Evolutionary conservation across 495 filamentous ascomycete genomes (phyloP).

Genomic region (Annulohypoxylon bovei): DNA sequence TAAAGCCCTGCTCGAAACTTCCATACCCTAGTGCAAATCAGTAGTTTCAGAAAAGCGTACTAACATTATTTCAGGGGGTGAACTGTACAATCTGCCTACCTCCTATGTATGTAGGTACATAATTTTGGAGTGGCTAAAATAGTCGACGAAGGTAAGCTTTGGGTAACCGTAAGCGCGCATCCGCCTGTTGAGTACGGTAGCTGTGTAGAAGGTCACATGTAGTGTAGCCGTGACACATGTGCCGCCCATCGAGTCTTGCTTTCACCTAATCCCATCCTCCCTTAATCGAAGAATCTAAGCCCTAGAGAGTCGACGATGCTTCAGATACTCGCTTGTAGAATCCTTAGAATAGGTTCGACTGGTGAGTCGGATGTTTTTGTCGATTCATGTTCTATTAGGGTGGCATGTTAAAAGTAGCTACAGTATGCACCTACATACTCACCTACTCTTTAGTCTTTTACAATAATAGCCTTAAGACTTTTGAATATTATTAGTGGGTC

Average conservation of each 20-base stretch:
- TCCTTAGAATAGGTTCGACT: constrained; percentile 12
- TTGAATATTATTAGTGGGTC: constrained; percentile 28
- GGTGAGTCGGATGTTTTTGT: constrained; percentile 27
- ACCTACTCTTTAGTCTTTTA: not conserved
- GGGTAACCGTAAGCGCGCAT: constrained; percentile 38
- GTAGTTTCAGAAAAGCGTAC: too few species aligned
- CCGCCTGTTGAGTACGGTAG: constrained; percentile 37
- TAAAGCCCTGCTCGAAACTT: too few species aligned
- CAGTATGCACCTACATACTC: not conserved
- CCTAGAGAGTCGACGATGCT: constrained; percentile 9
- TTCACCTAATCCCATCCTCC: constrained; percentile 26
- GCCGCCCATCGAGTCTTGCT: constrained; percentile 34
- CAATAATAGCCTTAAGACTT: not conserved
- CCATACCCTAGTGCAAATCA: too few species aligned
- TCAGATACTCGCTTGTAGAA: constrained; percentile 9
- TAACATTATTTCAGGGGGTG: too few species aligned
- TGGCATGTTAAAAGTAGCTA: constrained; percentile 19
- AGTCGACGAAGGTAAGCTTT: constrained; percentile 33
- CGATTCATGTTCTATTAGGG: constrained; percentile 5
- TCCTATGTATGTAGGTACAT: constrained; percentile 8
- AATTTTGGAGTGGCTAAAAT: constrained; percentile 28
- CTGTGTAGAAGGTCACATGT: constrained; percentile 29
- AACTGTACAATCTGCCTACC: constrained; percentile 26
- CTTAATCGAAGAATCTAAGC: constrained; percentile 3
- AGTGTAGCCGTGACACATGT: constrained; percentile 39